Evolutionary conservation across 768 basidiomycete genomes (phyloP).

Genomic region (Polyporus arcularius): DNA sequence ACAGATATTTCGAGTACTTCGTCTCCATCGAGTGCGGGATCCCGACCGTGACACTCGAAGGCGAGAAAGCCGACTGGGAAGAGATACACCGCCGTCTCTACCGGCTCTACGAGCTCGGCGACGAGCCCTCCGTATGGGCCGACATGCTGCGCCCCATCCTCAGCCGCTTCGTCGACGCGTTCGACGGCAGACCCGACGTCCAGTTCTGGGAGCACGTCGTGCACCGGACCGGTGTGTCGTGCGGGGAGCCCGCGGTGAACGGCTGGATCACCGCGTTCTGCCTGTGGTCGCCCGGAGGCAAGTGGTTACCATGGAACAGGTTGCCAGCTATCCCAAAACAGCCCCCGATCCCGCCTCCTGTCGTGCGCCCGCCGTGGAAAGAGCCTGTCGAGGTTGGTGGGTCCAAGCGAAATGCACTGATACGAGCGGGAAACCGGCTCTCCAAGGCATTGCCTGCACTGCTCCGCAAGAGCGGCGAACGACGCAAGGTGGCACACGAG

Average conservation of each 20-base stretch:
- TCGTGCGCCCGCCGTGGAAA: too few species aligned
- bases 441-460: too few species aligned
- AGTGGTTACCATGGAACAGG: conserved; percentile 1
- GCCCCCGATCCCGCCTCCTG: not conserved
- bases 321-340: not conserved
- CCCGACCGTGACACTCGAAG: conserved; percentile 28
- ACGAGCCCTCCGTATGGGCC: conserved; percentile 25
- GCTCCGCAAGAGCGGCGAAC: too few species aligned
- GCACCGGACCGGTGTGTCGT: not conserved
- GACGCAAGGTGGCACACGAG: too few species aligned
- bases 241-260: conserved; percentile 2
- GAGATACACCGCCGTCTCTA: conserved; percentile 19
- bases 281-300: conserved; percentile 9
- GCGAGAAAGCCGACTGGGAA: conserved; percentile 26
- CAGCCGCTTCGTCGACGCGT: conserved; percentile 29
- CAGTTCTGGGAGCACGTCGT: conserved; percentile 18
- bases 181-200: conserved; percentile 25
- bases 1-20: conserved; percentile 21
- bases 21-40: conserved; percentile 25
- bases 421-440: too few species aligned
- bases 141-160: conserved; percentile 31
- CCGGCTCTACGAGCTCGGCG: conserved; percentile 27
- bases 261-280: conserved; percentile 23
- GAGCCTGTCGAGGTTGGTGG: not conserved
- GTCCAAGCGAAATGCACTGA: not conserved